Percentiles rank a stretch among this genome's conserved stretches.
Evolutionary conservation across 2,329 filamentous ascomycete genomes (phyloP).

Genomic region (Rhytidhysteron rufulum): DNA sequence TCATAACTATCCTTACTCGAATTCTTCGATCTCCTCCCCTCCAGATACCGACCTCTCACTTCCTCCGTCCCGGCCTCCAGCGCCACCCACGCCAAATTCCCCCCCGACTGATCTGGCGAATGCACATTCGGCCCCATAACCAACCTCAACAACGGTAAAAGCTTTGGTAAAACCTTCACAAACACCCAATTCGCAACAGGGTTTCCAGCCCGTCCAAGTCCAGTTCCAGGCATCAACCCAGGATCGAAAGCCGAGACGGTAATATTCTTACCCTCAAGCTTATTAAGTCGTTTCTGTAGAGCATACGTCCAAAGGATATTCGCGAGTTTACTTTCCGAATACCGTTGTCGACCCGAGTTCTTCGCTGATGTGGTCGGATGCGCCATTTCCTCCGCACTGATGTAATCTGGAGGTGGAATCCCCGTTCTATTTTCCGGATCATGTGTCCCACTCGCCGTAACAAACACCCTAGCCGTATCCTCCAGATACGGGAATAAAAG

Average conservation of each 20-base stretch:
- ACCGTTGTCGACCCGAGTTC: slow-evolving; percentile 34
- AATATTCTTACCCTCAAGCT: slow-evolving; percentile 10
- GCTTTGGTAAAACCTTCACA: slow-evolving; percentile 30
- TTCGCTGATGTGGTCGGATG: slow-evolving; percentile 31
- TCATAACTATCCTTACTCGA: slow-evolving; percentile 45
- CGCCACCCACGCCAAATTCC: slow-evolving; percentile 40
- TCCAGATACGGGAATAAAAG: slow-evolving; percentile 42
- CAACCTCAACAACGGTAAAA: slow-evolving; percentile 36
- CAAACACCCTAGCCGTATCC: slow-evolving; percentile 40
- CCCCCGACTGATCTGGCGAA: slow-evolving; percentile 38
- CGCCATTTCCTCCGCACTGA: slow-evolving; percentile 43
- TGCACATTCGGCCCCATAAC: slow-evolving; percentile 37
- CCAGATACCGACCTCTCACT: slow-evolving; percentile 43
- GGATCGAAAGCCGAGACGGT: slow-evolving; percentile 46
- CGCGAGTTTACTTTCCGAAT: slow-evolving; percentile 44
- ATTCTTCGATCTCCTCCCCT: slow-evolving; percentile 37
- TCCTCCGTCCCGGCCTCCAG: slow-evolving; percentile 28
- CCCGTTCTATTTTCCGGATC: slow-evolving; percentile 44
- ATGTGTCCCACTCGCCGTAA: slow-evolving; percentile 44
- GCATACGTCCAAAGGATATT: slow-evolving; percentile 51
- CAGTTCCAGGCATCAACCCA: slow-evolving; percentile 48
- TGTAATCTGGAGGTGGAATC: slow-evolving; percentile 43
- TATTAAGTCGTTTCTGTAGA: slow-evolving; percentile 34
- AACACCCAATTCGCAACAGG: slow-evolving; percentile 31
- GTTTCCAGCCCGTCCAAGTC: slow-evolving; percentile 34